Conservation (phyloP, 176 grass and related monocot species). For the Aegilops sharonensis region DNA sequence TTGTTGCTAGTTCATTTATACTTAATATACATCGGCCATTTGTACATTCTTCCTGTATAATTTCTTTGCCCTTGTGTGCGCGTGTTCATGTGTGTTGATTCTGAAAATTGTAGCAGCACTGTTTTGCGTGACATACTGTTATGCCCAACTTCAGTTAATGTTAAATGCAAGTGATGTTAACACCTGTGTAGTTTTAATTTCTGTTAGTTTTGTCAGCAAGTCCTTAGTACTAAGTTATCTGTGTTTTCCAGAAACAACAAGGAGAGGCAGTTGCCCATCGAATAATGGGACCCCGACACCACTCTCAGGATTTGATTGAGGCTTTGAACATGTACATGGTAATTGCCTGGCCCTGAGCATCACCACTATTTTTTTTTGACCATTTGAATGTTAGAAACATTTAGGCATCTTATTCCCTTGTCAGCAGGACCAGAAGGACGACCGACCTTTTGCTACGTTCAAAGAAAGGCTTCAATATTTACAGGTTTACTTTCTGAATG, state of each 20-base stretch:
- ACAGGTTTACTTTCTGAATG: slow-evolving; percentile 55
- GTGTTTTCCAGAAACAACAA: slow-evolving; percentile 57
- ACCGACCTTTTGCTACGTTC: slow-evolving; percentile 57
- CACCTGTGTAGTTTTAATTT: background rate
- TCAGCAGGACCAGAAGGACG: slow-evolving; percentile 63
- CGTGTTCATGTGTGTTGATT: background rate
- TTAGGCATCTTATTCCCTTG: slow-evolving; percentile 38
- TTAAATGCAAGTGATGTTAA: background rate
- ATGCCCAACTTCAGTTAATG: background rate
- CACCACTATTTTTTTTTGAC: background rate
- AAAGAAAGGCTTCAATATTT: slow-evolving; percentile 72
- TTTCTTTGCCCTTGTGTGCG: background rate
- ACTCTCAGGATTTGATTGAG: slow-evolving; percentile 70
- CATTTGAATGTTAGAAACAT: background rate
- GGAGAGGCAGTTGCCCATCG: slow-evolving; percentile 61
- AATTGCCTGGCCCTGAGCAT: slow-evolving; percentile 24
- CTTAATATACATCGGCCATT: background rate
- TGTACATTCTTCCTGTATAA: background rate
- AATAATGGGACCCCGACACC: slow-evolving; percentile 74
- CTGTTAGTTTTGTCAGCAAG: slow-evolving; percentile 2
- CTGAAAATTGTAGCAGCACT: background rate
- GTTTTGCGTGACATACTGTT: background rate
- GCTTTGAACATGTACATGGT: slow-evolving; percentile 58
- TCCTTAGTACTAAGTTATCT: background rate
- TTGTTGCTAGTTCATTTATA: background rate